Percentiles rank a stretch among this genome's conserved stretches.
Evolutionary conservation across 441 rosid genomes (phyloP).

Genomic region (Raphanus hybrid): DNA sequence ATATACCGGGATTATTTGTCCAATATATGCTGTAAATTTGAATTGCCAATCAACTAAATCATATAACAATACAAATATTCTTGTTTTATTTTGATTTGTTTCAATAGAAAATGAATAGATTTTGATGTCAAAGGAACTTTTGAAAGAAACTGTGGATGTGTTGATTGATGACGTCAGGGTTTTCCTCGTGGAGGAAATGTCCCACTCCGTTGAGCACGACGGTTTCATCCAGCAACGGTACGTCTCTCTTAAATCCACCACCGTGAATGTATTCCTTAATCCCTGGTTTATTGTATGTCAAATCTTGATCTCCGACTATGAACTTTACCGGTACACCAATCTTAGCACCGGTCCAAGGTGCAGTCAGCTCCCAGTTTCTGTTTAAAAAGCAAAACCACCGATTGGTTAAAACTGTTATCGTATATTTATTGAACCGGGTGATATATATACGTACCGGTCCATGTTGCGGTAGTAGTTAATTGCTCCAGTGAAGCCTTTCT

Average conservation of each 20-base stretch:
- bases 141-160: conserved; percentile 62
- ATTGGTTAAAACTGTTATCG: neutral
- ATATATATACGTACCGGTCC: conserved; percentile 45
- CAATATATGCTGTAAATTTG: too few relatives aligned
- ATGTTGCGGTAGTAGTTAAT: conserved; percentile 70
- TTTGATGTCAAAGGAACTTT: conserved; percentile 20
- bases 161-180: conserved; percentile 60
- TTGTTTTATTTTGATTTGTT: too few relatives aligned
- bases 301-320: conserved; percentile 77
- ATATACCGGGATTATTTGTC: neutral
- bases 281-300: conserved; percentile 55
- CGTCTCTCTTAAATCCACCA: conserved; percentile 66
- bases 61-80: too few relatives aligned
- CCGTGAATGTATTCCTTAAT: conserved; percentile 62
- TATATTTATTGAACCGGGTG: neutral
- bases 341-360: conserved; percentile 74
- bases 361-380: conserved; percentile 80
- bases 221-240: conserved; percentile 68
- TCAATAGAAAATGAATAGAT: too few relatives aligned
- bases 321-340: conserved; percentile 70
- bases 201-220: conserved; percentile 73
- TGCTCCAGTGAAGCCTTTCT: conserved; percentile 74
- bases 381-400: neutral
- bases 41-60: too few relatives aligned
- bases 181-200: conserved; percentile 77